Conservation (phyloP, 352 stramenopile genomes). For the Globisporangium nagaii region DNA sequence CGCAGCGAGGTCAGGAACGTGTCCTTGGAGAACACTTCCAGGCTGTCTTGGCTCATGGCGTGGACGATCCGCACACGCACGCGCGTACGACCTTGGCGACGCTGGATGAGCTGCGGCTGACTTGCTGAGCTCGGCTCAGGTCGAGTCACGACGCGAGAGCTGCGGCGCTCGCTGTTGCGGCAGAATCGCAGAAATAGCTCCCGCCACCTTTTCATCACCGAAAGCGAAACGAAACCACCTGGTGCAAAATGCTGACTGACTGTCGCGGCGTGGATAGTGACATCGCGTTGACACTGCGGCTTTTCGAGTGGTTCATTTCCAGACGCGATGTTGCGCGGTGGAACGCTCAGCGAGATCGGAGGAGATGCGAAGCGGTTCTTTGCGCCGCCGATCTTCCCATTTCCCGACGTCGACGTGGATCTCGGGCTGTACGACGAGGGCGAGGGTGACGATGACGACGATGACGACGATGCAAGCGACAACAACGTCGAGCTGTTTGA, state of each 20-base stretch:
- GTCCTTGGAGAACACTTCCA: slow-evolving; percentile 74
- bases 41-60: slow-evolving; percentile 35
- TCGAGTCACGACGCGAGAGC: background rate
- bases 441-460: slow-evolving; percentile 11
- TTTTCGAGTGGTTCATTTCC: background rate
- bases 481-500: slow-evolving; percentile 38
- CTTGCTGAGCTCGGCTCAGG: too few species aligned
- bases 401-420: slow-evolving; percentile 16
- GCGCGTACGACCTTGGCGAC: background rate
- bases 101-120: background rate
- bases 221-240: slow-evolving; percentile 8
- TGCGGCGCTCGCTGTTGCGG: background rate
- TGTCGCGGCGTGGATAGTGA: background rate
- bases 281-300: background rate
- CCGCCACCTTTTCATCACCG: background rate
- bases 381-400: slow-evolving; percentile 23
- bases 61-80: background rate
- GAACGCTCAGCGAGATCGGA: background rate
- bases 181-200: slow-evolving; percentile 9
- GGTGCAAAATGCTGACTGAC: too few species aligned
- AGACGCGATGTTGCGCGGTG: slow-evolving; percentile 1
- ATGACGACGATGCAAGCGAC: slow-evolving; percentile 16
- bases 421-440: slow-evolving; percentile 18
- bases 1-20: slow-evolving; percentile 75
- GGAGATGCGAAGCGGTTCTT: background rate